Evolutionary conservation across 2,329 filamentous ascomycete species (phyloP).

Genomic region (Pyricularia grisea): DNA sequence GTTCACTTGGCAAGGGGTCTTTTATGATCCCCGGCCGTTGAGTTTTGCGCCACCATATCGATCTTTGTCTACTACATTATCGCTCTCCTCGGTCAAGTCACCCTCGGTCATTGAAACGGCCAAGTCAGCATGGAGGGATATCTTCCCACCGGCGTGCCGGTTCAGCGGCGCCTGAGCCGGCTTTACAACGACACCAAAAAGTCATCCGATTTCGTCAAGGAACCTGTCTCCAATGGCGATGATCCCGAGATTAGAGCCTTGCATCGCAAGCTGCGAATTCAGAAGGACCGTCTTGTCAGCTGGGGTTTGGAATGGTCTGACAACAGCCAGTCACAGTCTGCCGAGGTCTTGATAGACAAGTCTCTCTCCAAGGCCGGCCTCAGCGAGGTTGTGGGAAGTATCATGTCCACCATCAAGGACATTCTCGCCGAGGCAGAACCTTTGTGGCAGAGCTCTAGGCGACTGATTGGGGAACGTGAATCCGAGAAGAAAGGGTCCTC

Average conservation of each 20-base stretch:
- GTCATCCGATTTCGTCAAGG: constrained; percentile 63
- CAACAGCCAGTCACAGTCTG: constrained; percentile 48
- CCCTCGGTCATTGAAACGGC: neutral
- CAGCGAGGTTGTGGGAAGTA: constrained; percentile 67
- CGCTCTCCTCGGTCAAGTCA: neutral
- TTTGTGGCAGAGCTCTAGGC: constrained; percentile 55
- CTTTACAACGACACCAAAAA: constrained; percentile 77
- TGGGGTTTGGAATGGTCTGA: constrained; percentile 81
- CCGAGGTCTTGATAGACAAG: constrained; percentile 57
- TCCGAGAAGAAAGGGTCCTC: constrained; percentile 13
- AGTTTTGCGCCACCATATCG: neutral
- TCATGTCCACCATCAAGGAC: constrained; percentile 73
- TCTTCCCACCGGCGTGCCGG: constrained; percentile 41
- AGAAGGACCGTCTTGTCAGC: constrained; percentile 68
- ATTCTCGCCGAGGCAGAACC: constrained; percentile 68
- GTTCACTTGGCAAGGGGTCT: neutral
- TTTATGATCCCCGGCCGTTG: neutral
- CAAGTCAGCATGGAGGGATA: constrained; percentile 36
- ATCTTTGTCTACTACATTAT: neutral
- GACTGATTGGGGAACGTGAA: constrained; percentile 27
- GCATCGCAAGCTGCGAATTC: constrained; percentile 69
- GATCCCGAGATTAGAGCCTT: constrained; percentile 62
- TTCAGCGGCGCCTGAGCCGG: constrained; percentile 56
- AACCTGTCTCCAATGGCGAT: constrained; percentile 51
- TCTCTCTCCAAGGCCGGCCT: constrained; percentile 63